Percentiles rank a stretch among this genome's conserved stretches.
Conservation (phyloP, 768 basidiomycete species). For the Dioszegia crocea region DNA sequence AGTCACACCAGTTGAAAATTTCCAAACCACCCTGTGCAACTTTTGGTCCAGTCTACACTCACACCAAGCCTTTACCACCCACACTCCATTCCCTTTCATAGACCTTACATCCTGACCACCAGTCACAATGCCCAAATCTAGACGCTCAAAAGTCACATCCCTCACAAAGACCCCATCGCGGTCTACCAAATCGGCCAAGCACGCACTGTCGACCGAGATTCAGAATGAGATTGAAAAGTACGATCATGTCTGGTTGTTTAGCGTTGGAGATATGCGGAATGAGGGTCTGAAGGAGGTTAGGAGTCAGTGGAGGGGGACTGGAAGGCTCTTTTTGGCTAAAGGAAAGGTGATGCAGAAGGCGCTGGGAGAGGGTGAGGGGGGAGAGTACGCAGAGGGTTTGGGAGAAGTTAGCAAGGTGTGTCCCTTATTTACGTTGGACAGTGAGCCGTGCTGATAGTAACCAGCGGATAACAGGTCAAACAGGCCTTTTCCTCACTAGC, state of each 20-base stretch:
- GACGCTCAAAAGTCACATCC: constrained; percentile 81
- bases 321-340: constrained; percentile 83
- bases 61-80: not conserved
- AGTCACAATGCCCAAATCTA: constrained; percentile 77
- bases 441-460: not conserved
- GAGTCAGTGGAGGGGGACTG: constrained; percentile 87
- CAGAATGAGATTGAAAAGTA: constrained; percentile 81
- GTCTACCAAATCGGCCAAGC: constrained; percentile 79
- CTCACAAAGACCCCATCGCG: constrained; percentile 92
- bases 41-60: no score
- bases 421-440: not conserved
- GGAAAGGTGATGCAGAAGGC: constrained; percentile 88
- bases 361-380: constrained; percentile 77
- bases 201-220: constrained; percentile 71
- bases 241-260: constrained; percentile 92
- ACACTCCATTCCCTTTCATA: not conserved
- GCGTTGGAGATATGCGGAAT: constrained; percentile 93
- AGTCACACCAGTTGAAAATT: no score
- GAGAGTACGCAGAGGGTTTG: constrained; percentile 75
- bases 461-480: constrained; percentile 90
- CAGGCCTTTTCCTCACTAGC: constrained; percentile 88
- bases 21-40: no score
- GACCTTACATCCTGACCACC: not conserved
- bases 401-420: constrained; percentile 72
- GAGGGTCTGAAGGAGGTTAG: constrained; percentile 89